Base-by-base conservation (phyloP, 2,329 filamentous ascomycete genomes). In the Xylariaceae sp. region DNA sequence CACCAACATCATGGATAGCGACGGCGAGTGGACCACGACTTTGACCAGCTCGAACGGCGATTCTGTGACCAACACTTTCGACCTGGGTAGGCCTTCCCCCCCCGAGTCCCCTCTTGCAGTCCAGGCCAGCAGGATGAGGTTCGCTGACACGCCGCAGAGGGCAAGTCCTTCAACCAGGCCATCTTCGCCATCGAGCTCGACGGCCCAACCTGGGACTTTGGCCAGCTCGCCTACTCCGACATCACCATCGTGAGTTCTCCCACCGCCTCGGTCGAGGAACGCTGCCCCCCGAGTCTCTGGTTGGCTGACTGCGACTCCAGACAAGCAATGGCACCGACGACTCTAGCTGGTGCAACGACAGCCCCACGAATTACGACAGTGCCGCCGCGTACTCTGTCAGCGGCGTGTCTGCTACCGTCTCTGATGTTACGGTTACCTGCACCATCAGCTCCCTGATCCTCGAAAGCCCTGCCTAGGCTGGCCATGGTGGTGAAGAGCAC, bases 201-300 rank as follows among this genome's bases (percentile, higher is more conserved):
- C 13, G 55, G 51, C 26, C 52, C 58, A 8, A 42, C 40, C n/a
- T 64, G 60, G 60, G 47, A 60, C 40, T 64, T 64, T 38, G 60
- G 61, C 2, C 36, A 49, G 9, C 46, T 64, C n/a, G 52, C 51
- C 6, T 64, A 57, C 35, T 41, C 64, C 39, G 59, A 64, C 29
- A 55, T 77, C 37, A 66, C 65, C 33, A 70, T 72, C 5, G 69
- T 70, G 41, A 51, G 55, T 44, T 10, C 25, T 18, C 18, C n/a
- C 10, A 11, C 21, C 1, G 5, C 12, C 17, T 23, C 21, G 8
- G 8, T 8, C 8, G n/a, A n/a, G 21, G 21, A 23, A 8, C 21
- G 8, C n/a, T 8, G n/a, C 8, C n/a, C 21, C 21, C 8, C 21
- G 21, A 23, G 24, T n/a, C 9, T 14, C 8, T 18, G 7, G 7